Evolutionary conservation across 495 filamentous ascomycete genomes (phyloP).

Genomic region (Talaromyces nanjingensis): DNA sequence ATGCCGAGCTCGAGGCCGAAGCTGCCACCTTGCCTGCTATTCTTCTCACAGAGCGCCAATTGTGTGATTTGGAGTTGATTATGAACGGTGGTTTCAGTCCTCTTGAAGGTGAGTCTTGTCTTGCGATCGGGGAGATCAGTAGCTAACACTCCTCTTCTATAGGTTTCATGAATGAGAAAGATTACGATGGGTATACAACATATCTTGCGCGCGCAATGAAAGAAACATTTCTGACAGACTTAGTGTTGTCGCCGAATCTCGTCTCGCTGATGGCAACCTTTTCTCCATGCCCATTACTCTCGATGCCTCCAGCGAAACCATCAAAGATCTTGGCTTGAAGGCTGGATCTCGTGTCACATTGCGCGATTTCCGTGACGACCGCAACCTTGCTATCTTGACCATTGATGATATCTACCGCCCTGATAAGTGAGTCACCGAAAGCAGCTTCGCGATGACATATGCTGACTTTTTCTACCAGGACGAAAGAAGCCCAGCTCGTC

Average conservation of each 20-base stretch:
- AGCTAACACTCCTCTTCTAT: slow-evolving; percentile 9
- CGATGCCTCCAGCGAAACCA: slow-evolving; percentile 66
- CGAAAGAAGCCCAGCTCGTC: slow-evolving; percentile 83
- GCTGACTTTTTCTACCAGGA: slow-evolving; percentile 44
- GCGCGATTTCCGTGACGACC: slow-evolving; percentile 92
- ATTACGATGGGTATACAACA: slow-evolving; percentile 75
- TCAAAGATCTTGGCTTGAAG: slow-evolving; percentile 67
- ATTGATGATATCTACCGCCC: slow-evolving; percentile 95
- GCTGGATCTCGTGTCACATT: slow-evolving; percentile 75
- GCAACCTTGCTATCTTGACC: slow-evolving; percentile 90
- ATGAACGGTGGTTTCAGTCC: slow-evolving; percentile 96
- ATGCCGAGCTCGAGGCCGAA: slow-evolving; percentile 69
- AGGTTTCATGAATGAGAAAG: slow-evolving; percentile 97
- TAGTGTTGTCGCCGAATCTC: slow-evolving; percentile 76
- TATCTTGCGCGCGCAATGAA: not conserved
- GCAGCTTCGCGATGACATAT: slow-evolving; percentile 18
- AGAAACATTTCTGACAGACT: not conserved
- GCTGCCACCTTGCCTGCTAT: slow-evolving; percentile 83
- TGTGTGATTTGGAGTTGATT: slow-evolving; percentile 95
- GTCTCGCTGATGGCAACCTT: slow-evolving; percentile 81
- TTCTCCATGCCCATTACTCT: slow-evolving; percentile 97
- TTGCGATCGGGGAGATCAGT: slow-evolving; percentile 1
- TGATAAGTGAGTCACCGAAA: slow-evolving; percentile 66
- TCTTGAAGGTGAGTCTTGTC: slow-evolving; percentile 65
- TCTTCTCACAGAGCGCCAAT: slow-evolving; percentile 80